phyloP scores from a whole-genome alignment of 306 rosid genomes.

The Rosa lucieae region DNA sequence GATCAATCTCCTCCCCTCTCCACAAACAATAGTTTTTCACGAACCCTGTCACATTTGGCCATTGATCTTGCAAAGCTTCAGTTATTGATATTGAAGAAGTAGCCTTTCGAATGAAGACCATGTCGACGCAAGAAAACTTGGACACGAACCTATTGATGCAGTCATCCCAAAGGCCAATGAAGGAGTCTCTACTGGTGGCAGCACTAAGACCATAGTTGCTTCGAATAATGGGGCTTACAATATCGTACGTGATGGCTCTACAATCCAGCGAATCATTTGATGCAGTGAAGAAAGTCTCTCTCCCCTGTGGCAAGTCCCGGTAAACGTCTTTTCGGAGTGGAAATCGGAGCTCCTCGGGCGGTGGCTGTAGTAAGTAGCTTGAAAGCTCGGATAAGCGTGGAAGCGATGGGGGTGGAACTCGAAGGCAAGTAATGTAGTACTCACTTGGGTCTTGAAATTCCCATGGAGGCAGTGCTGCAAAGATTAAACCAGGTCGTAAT shows the following conservation, averaged over 20 bases:
- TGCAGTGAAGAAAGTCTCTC: constrained; percentile 63
- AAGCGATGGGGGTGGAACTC: constrained; percentile 50
- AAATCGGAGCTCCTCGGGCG: constrained; percentile 71
- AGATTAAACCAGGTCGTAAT: neutral
- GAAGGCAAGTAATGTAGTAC: constrained; percentile 64
- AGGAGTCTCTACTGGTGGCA: constrained; percentile 59
- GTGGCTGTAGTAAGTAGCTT: constrained; percentile 70
- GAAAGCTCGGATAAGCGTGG: constrained; percentile 69
- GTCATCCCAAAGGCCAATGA: constrained; percentile 84
- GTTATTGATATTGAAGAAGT: neutral
- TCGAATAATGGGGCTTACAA: constrained; percentile 60
- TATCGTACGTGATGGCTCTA: constrained; percentile 56
- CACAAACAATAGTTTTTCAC: constrained; percentile 65
- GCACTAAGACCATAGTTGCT: constrained; percentile 38
- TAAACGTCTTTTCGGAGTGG: constrained; percentile 74
- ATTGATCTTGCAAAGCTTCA: constrained; percentile 65
- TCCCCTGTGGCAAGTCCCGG: constrained; percentile 72
- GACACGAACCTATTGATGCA: constrained; percentile 68
- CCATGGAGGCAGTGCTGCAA: constrained; percentile 52
- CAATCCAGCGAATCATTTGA: constrained; percentile 59
- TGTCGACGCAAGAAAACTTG: constrained; percentile 53
- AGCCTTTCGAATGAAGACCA: constrained; percentile 53
- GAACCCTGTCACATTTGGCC: constrained; percentile 85
- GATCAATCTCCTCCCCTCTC: constrained; percentile 88
- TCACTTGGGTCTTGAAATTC: constrained; percentile 85